Base-by-base conservation (phyloP, 2,329 filamentous ascomycete genomes). In the Aureobasidium mangrovei region DNA sequence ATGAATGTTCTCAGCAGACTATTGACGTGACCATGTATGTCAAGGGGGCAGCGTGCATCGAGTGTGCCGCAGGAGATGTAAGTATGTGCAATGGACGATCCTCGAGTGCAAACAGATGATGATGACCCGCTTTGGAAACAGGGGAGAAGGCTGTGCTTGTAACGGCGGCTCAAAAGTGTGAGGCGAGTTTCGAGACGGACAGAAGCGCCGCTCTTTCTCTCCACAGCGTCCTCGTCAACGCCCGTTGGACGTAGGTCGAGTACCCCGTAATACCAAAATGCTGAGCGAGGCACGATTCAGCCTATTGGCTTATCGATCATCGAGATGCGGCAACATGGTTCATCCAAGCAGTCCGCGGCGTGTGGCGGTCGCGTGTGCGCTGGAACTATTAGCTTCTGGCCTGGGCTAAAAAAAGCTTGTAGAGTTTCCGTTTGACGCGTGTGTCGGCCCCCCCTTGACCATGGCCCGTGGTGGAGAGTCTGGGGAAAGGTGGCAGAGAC, bases 81-180 rank as follows among this genome's bases (percentile, higher is more conserved):
- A 10, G 32, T 35, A 35, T 48, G 24, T 28, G 4, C 44, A 38
- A 28, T 5, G 6, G 29, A 31, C n/a, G 47, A 42, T 42, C 18
- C 24, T 48, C 46, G 9, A 18, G n/a, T 36, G 32, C 40, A 40
- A 12, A 18, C n/a, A 52, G 39, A 43, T 32, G 49, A 4, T 12
- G 38, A 39, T 29, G 38, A 38, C 35, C 49, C 49, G 40, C 40
- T 42, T 4, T 31, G 12, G 41, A 44, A 42, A 3, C 49, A 53
- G 49, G 40, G 49, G 49, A 44, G 40, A 53, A 44, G 49, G 40
- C 49, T 53, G 40, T 44, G 49, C 27, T 31, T 43, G 49, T 43
- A 52, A 53, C 49, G 40, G 49, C 38, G 39, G 48, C 24, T 41
- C 46, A 7, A 49, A 41, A 49, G 47, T 29, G 38, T 36, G 38